Percentiles rank a stretch among this genome's conserved stretches.
Conservation (phyloP, 208 protist species). For the Leishmania aethiopica region DNA sequence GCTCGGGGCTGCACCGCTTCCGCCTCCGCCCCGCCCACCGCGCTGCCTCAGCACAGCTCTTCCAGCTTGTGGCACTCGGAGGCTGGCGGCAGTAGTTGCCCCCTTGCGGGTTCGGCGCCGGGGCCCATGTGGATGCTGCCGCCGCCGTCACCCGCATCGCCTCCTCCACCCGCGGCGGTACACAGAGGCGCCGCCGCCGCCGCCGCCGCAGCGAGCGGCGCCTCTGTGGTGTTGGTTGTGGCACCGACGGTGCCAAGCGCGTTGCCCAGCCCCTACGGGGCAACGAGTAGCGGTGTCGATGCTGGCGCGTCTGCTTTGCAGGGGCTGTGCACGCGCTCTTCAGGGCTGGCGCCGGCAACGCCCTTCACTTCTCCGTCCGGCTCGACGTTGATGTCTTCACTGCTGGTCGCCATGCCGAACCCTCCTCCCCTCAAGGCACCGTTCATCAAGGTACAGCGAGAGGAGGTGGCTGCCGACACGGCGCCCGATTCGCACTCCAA, state of each 20-base stretch:
- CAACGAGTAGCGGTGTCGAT: not conserved
- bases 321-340: not conserved
- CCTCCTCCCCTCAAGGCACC: conserved; percentile 11
- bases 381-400: conserved; percentile 2
- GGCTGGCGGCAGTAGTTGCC: not conserved
- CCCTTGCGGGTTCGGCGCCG: not conserved
- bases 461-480: conserved; percentile 21
- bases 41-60: conserved; percentile 2
- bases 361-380: not conserved
- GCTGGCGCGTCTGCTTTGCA: conserved; percentile 2
- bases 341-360: not conserved
- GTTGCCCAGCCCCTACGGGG: not conserved
- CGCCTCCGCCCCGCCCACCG: not conserved
- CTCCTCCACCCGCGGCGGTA: conserved; percentile 15
- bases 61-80: conserved; percentile 8
- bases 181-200: conserved; percentile 7
- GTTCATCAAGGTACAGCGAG: conserved; percentile 23
- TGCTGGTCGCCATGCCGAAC: conserved; percentile 12
- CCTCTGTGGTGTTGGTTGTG: not conserved
- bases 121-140: conserved; percentile 11
- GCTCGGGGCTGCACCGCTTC: not conserved
- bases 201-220: not conserved
- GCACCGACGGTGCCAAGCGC: not conserved
- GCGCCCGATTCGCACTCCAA: conserved; percentile 9
- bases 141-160: conserved; percentile 10